phyloP scores from a whole-genome alignment of 345 rosid genomes.

The Eucalyptus lansdowneana region DNA sequence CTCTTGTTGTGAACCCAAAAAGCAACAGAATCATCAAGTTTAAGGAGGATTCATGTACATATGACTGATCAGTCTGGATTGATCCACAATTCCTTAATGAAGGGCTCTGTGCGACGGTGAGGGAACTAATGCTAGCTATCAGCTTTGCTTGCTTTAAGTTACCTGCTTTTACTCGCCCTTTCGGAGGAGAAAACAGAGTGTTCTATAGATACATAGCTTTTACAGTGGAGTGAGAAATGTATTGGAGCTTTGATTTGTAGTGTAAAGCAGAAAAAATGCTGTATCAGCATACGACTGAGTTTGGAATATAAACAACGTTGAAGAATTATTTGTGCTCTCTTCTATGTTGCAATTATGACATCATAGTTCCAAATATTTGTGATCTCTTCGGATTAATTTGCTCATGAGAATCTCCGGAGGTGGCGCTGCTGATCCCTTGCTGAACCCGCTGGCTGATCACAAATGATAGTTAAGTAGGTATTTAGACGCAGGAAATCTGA shows the following conservation, averaged over 20 bases:
- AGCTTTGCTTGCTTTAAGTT: background rate
- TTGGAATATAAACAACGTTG: background rate
- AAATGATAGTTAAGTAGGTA: background rate
- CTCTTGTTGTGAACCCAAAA: slow-evolving; percentile 35
- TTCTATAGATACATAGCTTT: background rate
- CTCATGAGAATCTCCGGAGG: background rate
- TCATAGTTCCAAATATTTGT: background rate
- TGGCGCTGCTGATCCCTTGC: background rate
- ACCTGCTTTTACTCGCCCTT: background rate
- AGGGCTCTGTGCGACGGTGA: background rate
- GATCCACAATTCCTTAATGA: background rate
- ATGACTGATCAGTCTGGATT: background rate
- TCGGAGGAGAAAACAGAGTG: background rate
- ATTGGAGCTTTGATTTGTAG: background rate
- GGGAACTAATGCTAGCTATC: background rate
- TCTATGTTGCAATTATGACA: background rate
- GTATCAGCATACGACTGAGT: background rate
- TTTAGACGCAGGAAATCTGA: background rate
- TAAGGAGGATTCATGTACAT: slow-evolving; percentile 17
- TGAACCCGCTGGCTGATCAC: background rate
- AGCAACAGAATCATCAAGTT: slow-evolving; percentile 39
- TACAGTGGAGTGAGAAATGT: background rate
- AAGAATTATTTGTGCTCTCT: background rate
- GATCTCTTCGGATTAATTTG: background rate
- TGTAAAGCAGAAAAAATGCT: background rate